phyloP scores from a whole-genome alignment of 768 basidiomycete genomes.

The Cystobasidium onofrii region DNA sequence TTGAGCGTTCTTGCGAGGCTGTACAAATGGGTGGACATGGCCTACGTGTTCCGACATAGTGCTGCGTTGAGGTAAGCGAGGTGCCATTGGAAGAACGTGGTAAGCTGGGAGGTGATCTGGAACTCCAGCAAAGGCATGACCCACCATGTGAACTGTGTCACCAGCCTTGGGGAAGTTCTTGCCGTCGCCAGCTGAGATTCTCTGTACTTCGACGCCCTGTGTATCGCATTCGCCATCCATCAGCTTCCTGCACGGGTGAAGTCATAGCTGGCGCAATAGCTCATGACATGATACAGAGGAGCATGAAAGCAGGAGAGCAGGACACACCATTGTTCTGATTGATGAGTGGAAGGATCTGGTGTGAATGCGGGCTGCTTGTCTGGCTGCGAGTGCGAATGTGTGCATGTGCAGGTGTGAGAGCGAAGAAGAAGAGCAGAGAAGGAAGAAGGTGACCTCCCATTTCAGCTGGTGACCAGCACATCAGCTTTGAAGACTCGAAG shows the following conservation, averaged over 20 bases:
- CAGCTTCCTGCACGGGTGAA: neutral
- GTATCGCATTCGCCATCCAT: neutral
- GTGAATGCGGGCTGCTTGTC: neutral
- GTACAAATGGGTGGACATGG: neutral
- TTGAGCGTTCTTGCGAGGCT: constrained; percentile 46
- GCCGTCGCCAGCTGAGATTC: constrained; percentile 58
- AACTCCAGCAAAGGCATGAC: neutral
- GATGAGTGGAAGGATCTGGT: constrained; percentile 15
- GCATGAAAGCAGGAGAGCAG: neutral
- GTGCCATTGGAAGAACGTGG: neutral
- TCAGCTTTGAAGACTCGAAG: no score
- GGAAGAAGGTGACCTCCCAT: neutral
- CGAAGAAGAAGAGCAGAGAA: neutral
- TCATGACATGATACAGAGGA: no score
- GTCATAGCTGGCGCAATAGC: neutral
- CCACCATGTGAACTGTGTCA: constrained; percentile 42
- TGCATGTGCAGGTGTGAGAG: neutral
- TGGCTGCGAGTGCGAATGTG: neutral
- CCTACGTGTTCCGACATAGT: constrained; percentile 55
- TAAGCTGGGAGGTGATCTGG: neutral
- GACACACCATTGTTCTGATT: neutral
- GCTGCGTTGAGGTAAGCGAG: constrained; percentile 40
- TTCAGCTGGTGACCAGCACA: no score
- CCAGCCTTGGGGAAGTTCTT: constrained; percentile 58
- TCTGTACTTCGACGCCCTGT: constrained; percentile 57